Evolutionary conservation across 73 alveolate genomes (phyloP).

Genomic region (Tetrahymena malaccensis): DNA sequence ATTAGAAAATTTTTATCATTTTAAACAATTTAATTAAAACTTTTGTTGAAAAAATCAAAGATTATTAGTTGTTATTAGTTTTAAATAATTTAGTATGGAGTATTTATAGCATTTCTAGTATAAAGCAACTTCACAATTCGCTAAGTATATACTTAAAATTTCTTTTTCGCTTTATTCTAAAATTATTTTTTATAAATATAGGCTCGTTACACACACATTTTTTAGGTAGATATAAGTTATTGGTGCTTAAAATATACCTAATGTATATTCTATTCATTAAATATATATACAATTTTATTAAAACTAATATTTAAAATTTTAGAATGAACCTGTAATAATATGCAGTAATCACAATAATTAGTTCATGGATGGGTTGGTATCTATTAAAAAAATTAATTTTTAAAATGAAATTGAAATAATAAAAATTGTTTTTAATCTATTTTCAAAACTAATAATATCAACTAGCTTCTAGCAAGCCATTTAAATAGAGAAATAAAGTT

Average conservation of each 20-base stretch:
- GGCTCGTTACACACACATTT: conserved; percentile 16
- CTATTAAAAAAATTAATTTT: too few relatives aligned
- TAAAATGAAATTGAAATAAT: neutral
- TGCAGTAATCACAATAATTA: conserved; percentile 95
- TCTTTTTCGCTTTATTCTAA: neutral
- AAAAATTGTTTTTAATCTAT: neutral
- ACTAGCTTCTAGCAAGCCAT: conserved; percentile 49
- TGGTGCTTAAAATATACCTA: conserved; percentile 36
- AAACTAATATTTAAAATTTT: neutral
- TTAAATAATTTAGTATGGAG: neutral
- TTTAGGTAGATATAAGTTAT: conserved; percentile 31
- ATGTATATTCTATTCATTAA: neutral
- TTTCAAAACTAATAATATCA: conserved; percentile 5
- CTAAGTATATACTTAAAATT: neutral
- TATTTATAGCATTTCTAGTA: neutral
- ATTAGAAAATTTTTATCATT: neutral
- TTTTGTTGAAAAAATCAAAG: neutral
- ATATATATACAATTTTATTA: too few relatives aligned
- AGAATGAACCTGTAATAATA: conserved; percentile 83
- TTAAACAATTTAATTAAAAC: too few relatives aligned
- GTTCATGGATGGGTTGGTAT: conserved; percentile 88
- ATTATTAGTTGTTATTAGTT: neutral
- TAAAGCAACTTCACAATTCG: neutral
- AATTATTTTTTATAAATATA: neutral
- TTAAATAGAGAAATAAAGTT: conserved; percentile 49